These are phyloP conservation scores for Coniella lustricola DNA, from an alignment of 2,329 filamentous ascomycete species.

Conservation along the genomic window DNA sequence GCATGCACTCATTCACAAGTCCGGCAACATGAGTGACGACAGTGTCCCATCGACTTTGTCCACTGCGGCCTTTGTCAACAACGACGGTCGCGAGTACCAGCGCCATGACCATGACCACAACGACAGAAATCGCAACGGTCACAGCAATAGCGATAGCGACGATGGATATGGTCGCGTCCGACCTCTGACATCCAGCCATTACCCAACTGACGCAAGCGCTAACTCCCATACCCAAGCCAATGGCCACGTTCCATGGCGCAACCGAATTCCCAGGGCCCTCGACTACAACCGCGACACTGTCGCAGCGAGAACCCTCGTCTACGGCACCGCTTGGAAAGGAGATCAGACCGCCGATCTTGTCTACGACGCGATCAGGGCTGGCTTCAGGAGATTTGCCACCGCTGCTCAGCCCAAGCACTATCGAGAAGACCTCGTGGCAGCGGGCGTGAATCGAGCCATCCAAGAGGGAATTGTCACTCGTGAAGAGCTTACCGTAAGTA, in stretches of 20 bases:
- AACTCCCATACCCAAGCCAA: too few relatives aligned
- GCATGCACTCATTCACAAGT: too few relatives aligned
- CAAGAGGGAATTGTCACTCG: conserved; percentile 45
- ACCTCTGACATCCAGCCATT: too few relatives aligned
- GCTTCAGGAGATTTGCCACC: conserved; percentile 70
- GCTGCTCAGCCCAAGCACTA: conserved; percentile 76
- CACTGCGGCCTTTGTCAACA: too few relatives aligned
- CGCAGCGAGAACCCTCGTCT: conserved; percentile 42
- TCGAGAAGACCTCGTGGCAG: conserved; percentile 62
- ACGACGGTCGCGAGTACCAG: too few relatives aligned
- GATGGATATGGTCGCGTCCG: too few relatives aligned
- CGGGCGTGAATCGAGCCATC: conserved; percentile 57
- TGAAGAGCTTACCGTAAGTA: conserved; percentile 45
- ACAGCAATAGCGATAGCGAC: too few relatives aligned
- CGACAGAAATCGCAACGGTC: too few relatives aligned
- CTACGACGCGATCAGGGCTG: conserved; percentile 56
- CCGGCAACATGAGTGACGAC: too few relatives aligned
- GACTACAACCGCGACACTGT: background rate
- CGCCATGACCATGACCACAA: too few relatives aligned
- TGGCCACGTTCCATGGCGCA: background rate
- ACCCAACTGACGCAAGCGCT: too few relatives aligned
- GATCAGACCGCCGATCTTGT: conserved; percentile 61
- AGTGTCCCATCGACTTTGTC: too few relatives aligned
- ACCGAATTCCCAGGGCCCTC: background rate
- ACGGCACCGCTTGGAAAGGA: conserved; percentile 85